A percentile compares a stretch with the other conserved stretches of the same genome.
Evolutionary conservation across 495 filamentous ascomycete species (phyloP).

Genomic region (Tuber calosporum): DNA sequence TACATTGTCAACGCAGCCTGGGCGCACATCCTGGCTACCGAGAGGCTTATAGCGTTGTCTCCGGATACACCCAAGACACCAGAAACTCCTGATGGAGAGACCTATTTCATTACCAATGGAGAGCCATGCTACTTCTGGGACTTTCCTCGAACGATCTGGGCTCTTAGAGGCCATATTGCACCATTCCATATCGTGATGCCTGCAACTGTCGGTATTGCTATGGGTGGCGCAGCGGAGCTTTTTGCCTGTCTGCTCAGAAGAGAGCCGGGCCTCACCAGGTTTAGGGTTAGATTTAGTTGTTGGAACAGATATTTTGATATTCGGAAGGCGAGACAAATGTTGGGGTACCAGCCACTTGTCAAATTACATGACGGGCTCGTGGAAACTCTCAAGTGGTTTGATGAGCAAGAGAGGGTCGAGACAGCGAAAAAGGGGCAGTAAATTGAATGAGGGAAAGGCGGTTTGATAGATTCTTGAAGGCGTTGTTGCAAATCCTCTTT

Average conservation of each 20-base stretch:
- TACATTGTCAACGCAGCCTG: conserved; percentile 73
- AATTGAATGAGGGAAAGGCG: background rate
- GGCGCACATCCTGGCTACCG: conserved; percentile 64
- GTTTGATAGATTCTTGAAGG: background rate
- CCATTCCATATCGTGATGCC: conserved; percentile 60
- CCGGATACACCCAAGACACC: conserved; percentile 54
- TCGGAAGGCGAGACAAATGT: conserved; percentile 68
- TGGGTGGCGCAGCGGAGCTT: conserved; percentile 65
- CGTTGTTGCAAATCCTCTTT: background rate
- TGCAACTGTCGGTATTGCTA: conserved; percentile 54
- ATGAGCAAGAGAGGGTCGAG: conserved; percentile 51
- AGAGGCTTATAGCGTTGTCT: conserved; percentile 59
- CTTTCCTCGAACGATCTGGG: conserved; percentile 72
- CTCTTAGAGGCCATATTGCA: conserved; percentile 56
- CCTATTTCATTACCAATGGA: conserved; percentile 93
- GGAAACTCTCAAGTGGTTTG: conserved; percentile 59
- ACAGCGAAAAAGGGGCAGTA: conserved; percentile 39
- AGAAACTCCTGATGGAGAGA: conserved; percentile 81
- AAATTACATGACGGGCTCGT: conserved; percentile 65
- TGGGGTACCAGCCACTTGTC: conserved; percentile 71
- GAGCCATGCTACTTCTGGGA: conserved; percentile 95
- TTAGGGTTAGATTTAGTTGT: conserved; percentile 65
- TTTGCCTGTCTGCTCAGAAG: conserved; percentile 61
- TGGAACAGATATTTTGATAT: conserved; percentile 83
- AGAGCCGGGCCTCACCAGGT: conserved; percentile 65